Conservation (phyloP, 306 rosid species). For the Cicer bijugum region DNA sequence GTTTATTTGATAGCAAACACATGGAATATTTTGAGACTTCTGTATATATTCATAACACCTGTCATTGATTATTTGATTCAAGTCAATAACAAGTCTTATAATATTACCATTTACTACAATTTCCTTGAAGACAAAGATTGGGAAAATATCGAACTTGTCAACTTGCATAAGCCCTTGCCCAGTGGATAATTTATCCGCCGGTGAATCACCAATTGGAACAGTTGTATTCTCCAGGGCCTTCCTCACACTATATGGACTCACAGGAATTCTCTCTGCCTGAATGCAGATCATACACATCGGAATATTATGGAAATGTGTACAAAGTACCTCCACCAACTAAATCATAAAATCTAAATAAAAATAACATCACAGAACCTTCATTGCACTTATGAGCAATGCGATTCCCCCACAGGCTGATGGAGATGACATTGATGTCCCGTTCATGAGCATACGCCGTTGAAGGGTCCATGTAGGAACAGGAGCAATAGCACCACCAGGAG, state of each 20-base stretch:
- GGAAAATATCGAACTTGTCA: constrained; percentile 73
- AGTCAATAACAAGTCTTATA: constrained; percentile 36
- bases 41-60: constrained; percentile 85
- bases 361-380: constrained; percentile 68
- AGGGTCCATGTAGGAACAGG: constrained; percentile 99
- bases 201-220: constrained; percentile 70
- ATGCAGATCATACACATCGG: constrained; percentile 43
- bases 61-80: constrained; percentile 45
- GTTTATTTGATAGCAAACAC: constrained; percentile 76
- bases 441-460: constrained; percentile 97
- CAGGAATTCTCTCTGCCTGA: constrained; percentile 86
- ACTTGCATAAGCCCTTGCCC: constrained; percentile 99
- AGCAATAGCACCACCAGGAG: constrained; percentile 99
- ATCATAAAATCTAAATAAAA: constrained; percentile 43
- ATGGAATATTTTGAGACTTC: constrained; percentile 67
- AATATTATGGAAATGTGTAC: constrained; percentile 42
- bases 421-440: constrained; percentile 98
- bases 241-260: constrained; percentile 89
- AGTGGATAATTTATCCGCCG: constrained; percentile 81
- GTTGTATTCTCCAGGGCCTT: constrained; percentile 94
- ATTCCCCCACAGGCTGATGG: constrained; percentile 99
- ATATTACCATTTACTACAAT: constrained; percentile 35
- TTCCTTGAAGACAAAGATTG: constrained; percentile 40
- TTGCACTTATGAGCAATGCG: constrained; percentile 89
- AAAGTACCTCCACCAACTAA: constrained; percentile 32